Evolutionary conservation across 805 yeast species (phyloP), one percentile per base, ranked within the genome.

Genomic region (Ogataea naganishii): DNA sequence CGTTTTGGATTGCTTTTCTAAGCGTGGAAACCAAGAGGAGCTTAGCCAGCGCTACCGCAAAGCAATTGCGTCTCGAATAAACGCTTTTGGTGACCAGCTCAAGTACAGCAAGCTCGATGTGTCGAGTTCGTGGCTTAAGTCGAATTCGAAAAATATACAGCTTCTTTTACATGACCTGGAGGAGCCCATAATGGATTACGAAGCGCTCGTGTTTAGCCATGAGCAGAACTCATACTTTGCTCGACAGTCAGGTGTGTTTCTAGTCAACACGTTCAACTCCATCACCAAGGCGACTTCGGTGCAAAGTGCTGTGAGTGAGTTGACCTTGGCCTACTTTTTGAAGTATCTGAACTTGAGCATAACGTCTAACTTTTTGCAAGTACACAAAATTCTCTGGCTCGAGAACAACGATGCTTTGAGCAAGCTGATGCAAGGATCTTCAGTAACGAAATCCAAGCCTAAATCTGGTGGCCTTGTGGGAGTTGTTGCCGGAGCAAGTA

Each of bases 231-330:
- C 51, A 1, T 64, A 52, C 26, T 48, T 59, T 7, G 72, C 70
- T 4, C 62, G 64, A 37, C 78, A 72, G 41, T 44, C 62, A 19
- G 79, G 78, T 7, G 64, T 63, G 1, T 66, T 70, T 34, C 37
- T 74, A 30, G 58, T 66, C 7, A 70, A 66, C 36, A 66, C 75
- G 0, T 62, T 69, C 36, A 71, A 68, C 36, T 63, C 72, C 22
- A 49, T 65, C 28, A 61, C 58, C 22, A 66, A 71, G 33, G 66
- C 74, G n/a, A 69, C 67, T 40, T 62, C 54, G 26, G 51, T 72
- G 8, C 63, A 68, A 24, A 59, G 61, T 29, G 53, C 64, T 14
- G 54, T 72, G 7, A 53, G 66, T 36, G 75, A 69, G 41, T 67
- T 63, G 41, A 67, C 67, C 6, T 47, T 72, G 7, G 65, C 61